Evolutionary conservation across 2,329 filamentous ascomycete species (phyloP).

Genomic region (Ceratocystis lukuohia): DNA sequence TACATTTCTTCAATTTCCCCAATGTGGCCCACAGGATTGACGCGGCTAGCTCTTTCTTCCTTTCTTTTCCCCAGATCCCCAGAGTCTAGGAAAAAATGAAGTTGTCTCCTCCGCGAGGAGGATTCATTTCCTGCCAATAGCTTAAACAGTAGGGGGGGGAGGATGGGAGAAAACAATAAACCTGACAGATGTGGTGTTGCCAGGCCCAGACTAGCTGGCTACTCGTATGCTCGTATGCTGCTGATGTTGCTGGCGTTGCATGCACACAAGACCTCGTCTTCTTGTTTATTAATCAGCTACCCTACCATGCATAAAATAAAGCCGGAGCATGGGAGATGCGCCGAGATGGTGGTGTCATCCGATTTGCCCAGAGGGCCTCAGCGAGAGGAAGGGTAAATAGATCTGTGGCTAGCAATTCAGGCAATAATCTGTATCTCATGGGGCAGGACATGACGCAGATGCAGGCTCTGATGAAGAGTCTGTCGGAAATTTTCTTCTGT

Average conservation of each 20-base stretch:
- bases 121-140: background rate
- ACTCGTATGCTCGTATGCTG: background rate
- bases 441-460: background rate
- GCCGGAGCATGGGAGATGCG: background rate
- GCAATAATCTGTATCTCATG: background rate
- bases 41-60: background rate
- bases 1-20: background rate
- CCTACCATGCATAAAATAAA: background rate
- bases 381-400: background rate
- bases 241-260: background rate
- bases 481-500: background rate
- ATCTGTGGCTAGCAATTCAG: background rate
- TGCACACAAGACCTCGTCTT: background rate
- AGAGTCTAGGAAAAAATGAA: background rate
- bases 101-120: constrained; percentile 1
- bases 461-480: background rate
- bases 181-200: background rate
- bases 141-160: background rate
- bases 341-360: background rate
- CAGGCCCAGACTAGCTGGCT: background rate
- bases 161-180: background rate
- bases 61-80: constrained; percentile 1
- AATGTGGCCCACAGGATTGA: background rate
- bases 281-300: background rate
- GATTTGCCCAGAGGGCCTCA: background rate